Percentiles rank a stretch among this genome's conserved stretches.
phyloP scores from a whole-genome alignment of 768 basidiomycete species.

The Imleria badia region DNA sequence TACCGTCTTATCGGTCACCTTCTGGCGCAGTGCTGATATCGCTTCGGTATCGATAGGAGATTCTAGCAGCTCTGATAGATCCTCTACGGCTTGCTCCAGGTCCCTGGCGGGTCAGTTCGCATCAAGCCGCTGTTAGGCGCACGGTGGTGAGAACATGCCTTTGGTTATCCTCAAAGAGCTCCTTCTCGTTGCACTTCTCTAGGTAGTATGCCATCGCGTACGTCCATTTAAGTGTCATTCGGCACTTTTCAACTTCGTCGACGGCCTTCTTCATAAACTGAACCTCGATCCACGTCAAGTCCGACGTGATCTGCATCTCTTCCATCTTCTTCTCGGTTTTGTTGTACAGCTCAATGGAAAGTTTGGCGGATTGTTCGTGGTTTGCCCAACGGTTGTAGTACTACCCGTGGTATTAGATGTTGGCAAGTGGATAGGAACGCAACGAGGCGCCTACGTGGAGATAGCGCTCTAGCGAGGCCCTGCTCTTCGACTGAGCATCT shows the following conservation, averaged over 20 bases:
- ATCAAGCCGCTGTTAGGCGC: not conserved
- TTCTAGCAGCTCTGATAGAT: constrained; percentile 90
- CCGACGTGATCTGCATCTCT: constrained; percentile 93
- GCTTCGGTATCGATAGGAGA: constrained; percentile 84
- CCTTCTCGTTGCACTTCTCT: constrained; percentile 86
- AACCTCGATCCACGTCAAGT: constrained; percentile 96
- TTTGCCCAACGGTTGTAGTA: constrained; percentile 99
- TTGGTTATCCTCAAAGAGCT: constrained; percentile 97
- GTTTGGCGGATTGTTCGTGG: constrained; percentile 98
- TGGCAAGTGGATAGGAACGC: not conserved
- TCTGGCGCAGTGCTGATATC: constrained; percentile 80
- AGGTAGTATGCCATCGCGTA: constrained; percentile 99
- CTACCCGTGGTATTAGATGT: constrained; percentile 39
- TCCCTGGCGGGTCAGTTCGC: constrained; percentile 50
- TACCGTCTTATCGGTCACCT: constrained; percentile 95
- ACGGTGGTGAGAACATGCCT: constrained; percentile 44
- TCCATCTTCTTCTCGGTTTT: constrained; percentile 99
- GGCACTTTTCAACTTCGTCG: constrained; percentile 84
- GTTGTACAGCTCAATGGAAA: constrained; percentile 86
- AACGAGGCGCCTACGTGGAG: constrained; percentile 73
- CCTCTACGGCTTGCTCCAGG: constrained; percentile 92
- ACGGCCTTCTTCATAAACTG: constrained; percentile 99
- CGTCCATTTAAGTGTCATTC: constrained; percentile 98
- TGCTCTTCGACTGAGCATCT: constrained; percentile 86
- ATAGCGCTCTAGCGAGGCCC: constrained; percentile 92